Percentiles rank a stretch among this genome's conserved stretches.
Conservation (phyloP, 495 filamentous ascomycete species). For the Aspergillus haitiensis region DNA sequence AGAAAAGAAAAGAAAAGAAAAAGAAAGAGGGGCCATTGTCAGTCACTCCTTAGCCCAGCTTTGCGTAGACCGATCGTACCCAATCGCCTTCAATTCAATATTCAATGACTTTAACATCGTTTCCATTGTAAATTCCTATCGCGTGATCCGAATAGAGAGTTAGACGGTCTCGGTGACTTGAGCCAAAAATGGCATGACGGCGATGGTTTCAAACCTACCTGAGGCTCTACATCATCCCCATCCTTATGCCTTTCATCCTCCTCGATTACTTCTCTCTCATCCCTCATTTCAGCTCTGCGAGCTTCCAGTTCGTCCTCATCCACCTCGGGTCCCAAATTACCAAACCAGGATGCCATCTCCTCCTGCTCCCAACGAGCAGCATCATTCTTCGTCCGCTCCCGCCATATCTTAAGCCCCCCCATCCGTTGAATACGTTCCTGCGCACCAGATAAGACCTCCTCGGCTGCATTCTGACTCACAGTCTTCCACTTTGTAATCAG, state of each 20-base stretch:
- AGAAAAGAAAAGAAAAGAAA: not conserved
- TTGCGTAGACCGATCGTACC: slow-evolving; percentile 56
- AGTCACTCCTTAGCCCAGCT: slow-evolving; percentile 49
- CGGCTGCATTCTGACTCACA: slow-evolving; percentile 51
- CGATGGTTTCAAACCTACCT: slow-evolving; percentile 37
- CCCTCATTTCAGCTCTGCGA: slow-evolving; percentile 29
- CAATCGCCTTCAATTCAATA: slow-evolving; percentile 63
- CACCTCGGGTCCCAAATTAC: slow-evolving; percentile 16
- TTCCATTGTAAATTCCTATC: slow-evolving; percentile 65
- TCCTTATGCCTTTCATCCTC: slow-evolving; percentile 31
- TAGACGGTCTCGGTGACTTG: not conserved
- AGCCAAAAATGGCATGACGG: slow-evolving; percentile 10
- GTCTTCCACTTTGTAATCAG: slow-evolving; percentile 51
- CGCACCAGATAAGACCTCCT: slow-evolving; percentile 49
- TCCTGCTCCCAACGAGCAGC: slow-evolving; percentile 36
- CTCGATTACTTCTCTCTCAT: slow-evolving; percentile 25
- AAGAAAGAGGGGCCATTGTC: not conserved
- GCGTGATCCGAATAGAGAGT: no score
- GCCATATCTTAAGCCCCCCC: slow-evolving; percentile 60
- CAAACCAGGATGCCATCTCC: slow-evolving; percentile 26
- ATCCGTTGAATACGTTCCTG: slow-evolving; percentile 48
- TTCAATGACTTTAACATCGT: slow-evolving; percentile 70
- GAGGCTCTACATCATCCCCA: slow-evolving; percentile 23
- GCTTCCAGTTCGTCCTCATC: slow-evolving; percentile 34
- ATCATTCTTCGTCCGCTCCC: slow-evolving; percentile 44